These are phyloP conservation scores for Pichia phayaonensis DNA, from an alignment of 805 yeast genomes.

Conservation along the genomic window DNA sequence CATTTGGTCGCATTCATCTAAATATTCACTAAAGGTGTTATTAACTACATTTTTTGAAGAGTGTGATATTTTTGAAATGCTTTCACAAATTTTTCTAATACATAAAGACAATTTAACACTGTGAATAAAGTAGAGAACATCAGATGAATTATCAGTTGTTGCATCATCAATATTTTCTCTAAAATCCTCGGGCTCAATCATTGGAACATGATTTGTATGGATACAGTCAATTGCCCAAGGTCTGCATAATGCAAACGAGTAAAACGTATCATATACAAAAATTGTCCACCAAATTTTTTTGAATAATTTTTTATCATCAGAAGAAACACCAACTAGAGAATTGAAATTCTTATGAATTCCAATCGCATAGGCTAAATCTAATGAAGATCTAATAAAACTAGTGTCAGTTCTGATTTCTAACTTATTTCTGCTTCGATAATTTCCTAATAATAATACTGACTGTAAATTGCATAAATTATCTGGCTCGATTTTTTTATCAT, in stretches of 20 bases:
- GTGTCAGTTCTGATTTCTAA: slow-evolving; percentile 56
- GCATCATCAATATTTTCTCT: slow-evolving; percentile 47
- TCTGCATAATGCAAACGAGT: slow-evolving; percentile 63
- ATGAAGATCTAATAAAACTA: slow-evolving; percentile 58
- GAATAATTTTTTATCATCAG: slow-evolving; percentile 36
- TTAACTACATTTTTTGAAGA: slow-evolving; percentile 26
- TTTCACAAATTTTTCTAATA: slow-evolving; percentile 44
- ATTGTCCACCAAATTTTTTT: slow-evolving; percentile 74
- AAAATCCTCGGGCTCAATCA: slow-evolving; percentile 59
- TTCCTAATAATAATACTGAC: slow-evolving; percentile 52
- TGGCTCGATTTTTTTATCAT: slow-evolving; percentile 59
- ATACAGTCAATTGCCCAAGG: slow-evolving; percentile 59
- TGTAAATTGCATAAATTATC: slow-evolving; percentile 59
- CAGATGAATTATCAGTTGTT: slow-evolving; percentile 20
- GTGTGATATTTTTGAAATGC: slow-evolving; percentile 4
- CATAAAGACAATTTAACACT: slow-evolving; percentile 57
- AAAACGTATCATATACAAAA: slow-evolving; percentile 57
- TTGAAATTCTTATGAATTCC: slow-evolving; percentile 56
- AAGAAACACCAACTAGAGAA: slow-evolving; percentile 7
- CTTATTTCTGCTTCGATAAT: slow-evolving; percentile 70
- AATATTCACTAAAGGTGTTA: slow-evolving; percentile 21
- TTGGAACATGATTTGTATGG: slow-evolving; percentile 67
- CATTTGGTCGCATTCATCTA: slow-evolving; percentile 61
- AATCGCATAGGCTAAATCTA: slow-evolving; percentile 64
- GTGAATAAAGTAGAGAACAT: slow-evolving; percentile 52